Conservation (phyloP, 306 rosid species). For the Cicer chorassanicum region DNA sequence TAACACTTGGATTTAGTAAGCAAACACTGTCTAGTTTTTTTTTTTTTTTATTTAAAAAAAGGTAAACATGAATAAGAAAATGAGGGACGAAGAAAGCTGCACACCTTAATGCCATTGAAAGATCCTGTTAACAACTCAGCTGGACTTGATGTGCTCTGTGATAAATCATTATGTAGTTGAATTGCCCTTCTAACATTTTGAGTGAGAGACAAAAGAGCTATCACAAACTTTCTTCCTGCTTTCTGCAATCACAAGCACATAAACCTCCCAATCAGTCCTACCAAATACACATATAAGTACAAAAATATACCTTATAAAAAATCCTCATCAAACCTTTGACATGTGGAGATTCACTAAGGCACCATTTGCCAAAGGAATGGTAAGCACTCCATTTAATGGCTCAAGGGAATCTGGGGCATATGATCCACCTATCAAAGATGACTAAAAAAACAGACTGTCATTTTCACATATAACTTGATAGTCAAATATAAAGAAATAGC, state of each 20-base stretch:
- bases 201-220: conserved; percentile 62
- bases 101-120: conserved; percentile 78
- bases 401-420: conserved; percentile 61
- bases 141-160: conserved; percentile 54
- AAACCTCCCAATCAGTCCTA: conserved; percentile 41
- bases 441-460: conserved; percentile 55
- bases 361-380: conserved; percentile 67
- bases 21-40: background rate
- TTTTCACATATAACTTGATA: conserved; percentile 20
- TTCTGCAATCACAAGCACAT: conserved; percentile 56
- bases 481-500: conserved; percentile 36
- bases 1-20: conserved; percentile 13
- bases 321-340: conserved; percentile 68
- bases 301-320: conserved; percentile 22
- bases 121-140: conserved; percentile 80
- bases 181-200: conserved; percentile 69
- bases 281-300: conserved; percentile 21
- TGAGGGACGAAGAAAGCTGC: conserved; percentile 27
- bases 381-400: conserved; percentile 74
- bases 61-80: conserved; percentile 22
- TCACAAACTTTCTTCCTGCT: conserved; percentile 64
- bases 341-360: conserved; percentile 61
- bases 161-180: conserved; percentile 68
- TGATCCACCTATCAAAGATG: conserved; percentile 87
- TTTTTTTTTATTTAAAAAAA: too few relatives aligned